Base-by-base conservation (phyloP, 345 rosid species). In the Anastatica hierochuntica region DNA sequence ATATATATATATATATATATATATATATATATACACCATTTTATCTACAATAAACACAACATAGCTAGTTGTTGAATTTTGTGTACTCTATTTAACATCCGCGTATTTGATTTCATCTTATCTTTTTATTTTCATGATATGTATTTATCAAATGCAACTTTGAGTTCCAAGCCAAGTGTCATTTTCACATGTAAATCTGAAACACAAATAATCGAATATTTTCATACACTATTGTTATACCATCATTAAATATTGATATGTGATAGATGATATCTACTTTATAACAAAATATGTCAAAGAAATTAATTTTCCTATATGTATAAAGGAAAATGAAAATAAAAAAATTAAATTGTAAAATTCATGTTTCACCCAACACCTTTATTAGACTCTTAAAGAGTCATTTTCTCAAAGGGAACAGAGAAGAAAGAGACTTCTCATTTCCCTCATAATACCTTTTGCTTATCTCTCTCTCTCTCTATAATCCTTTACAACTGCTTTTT, bases 351-450 rank as follows among this genome's bases (percentile, higher is more conserved):
- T 49, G 19, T n/a, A n/a, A 66, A 67, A 67, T 67, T 46, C 71
- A 67, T 53, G 56, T 45, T 59, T 67, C 67, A 67, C 66, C 66
- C 72, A 60, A 67, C 65, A 17, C 33, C 50, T 60, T 67, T 67
- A 67, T n/a, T 67, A 60, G 66, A 39, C 71, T 53, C 56, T 60
- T 20, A 38, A 43, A 68, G 58, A 24, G 53, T 61, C 68, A 47
- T 41, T 68, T 68, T 68, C 68, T 62, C 63, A 68, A 55, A 60
- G 68, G 58, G 67, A 68, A 68, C 67, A 62, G 58, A 54, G 68
- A 49, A 49, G 68, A 68, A 62, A 68, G 58, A 62, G 72, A 68
- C 72, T 56, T 54, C 24, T 68, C 72, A 55, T 56, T 56, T 52
- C 51, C 49, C 43, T 54, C 33, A n/a, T 21, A 26, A 60, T 53